Base-by-base conservation (phyloP, 352 stramenopile species). In the Discostella stelligera region DNA sequence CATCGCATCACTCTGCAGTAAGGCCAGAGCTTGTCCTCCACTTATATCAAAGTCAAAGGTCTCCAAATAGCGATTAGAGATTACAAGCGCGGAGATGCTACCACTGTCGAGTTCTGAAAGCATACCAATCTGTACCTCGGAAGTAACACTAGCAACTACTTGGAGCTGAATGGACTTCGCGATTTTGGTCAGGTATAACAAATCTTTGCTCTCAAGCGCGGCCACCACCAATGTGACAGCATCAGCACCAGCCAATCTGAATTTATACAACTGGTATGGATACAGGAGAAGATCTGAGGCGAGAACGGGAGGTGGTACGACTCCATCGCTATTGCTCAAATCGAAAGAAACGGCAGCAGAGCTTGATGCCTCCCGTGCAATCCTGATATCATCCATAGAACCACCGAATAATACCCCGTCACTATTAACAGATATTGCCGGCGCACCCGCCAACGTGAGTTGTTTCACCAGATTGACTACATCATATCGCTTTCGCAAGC, bases 161-260 rank as follows among this genome's bases (percentile, higher is more conserved):
- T 91, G 82, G 48, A 93, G 66, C 48, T 89, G 62, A 8, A 91
- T 58, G 16, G 69, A 88, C 9, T 62, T 69, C 37, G 85, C 85
- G 80, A 93, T 93, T 54, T 93, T 93, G 3, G 78, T 88, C 3
- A 91, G 70, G 71, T 93, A 93, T 18, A 89, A n/a, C 21, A 93
- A 68, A 77, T 93, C 88, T 66, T 93, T 93, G 8, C 32, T 63
- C 21, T 73, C 74, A 10, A 90, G 74, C 14, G 88, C 79, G 20
- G 77, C 88, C 62, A 83, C 85, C n/a, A 91, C 61, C 32, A 93
- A 66, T 49, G 74, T 91, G 0, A 91, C 80, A 21, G 88, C 88
- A 72, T 93, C 88, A 27, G 88, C 88, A 23, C 88, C 88, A 20
- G 83, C 84, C 27, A 93, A 49, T 27, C 79, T 65, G 37, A 93